phyloP scores from a whole-genome alignment of 2,329 filamentous ascomycete species.

The Fusarium falciforme region DNA sequence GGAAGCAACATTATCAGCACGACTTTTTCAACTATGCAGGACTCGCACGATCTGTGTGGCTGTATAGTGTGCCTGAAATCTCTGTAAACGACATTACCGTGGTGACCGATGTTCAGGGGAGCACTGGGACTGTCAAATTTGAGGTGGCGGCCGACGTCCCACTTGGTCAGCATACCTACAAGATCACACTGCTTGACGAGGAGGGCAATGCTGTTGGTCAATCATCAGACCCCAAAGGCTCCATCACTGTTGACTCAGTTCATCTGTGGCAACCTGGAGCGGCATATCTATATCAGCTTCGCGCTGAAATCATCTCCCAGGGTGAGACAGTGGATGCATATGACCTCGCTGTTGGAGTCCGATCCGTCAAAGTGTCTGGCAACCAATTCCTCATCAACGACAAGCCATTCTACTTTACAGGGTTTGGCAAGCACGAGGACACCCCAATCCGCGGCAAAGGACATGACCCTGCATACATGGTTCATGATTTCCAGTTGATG shows the following conservation, averaged over 20 bases:
- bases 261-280: conserved; percentile 25
- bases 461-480: conserved; percentile 18
- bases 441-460: conserved; percentile 22
- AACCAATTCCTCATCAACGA: conserved; percentile 25
- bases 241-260: not conserved
- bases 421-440: conserved; percentile 30
- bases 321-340: conserved; percentile 6
- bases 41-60: conserved; percentile 13
- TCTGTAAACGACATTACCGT: conserved; percentile 14
- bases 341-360: conserved; percentile 11
- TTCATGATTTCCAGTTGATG: conserved; percentile 26
- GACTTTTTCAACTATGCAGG: conserved; percentile 30
- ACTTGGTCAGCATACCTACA: not conserved
- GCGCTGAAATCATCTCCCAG: conserved; percentile 6
- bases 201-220: not conserved
- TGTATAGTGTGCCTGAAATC: conserved; percentile 4
- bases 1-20: conserved; percentile 30
- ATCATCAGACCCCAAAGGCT: not conserved
- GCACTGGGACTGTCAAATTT: conserved; percentile 7
- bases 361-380: conserved; percentile 10
- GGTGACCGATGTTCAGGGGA: conserved; percentile 5
- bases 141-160: not conserved
- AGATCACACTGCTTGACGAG: conserved; percentile 7
- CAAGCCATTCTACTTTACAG: conserved; percentile 28
- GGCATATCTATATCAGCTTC: conserved; percentile 20